Base-by-base conservation (phyloP, 2,329 filamentous ascomycete species). In the Myriangium duriaei region DNA sequence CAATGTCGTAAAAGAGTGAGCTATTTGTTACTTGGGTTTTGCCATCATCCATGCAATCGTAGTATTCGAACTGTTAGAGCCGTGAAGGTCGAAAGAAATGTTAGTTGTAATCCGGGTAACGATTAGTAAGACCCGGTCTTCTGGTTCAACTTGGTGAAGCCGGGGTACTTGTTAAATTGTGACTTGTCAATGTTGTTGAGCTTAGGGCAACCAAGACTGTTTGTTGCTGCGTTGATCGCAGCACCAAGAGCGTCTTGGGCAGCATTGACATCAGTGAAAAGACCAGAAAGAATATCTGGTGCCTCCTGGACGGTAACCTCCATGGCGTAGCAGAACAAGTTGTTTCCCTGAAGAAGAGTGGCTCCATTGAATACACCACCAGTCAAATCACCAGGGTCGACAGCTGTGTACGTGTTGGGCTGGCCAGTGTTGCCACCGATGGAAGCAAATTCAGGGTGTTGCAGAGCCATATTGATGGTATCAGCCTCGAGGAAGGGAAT, bases 261-360 rank as follows among this genome's bases (percentile, higher is more conserved):
- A 2, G 45, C 40, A 6, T 44, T 44, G 16, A 65, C 36, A 13
- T 56, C 52, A 1, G 46, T 44, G 35, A 64, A 59, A 4, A 67
- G 19, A 1, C 55, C 55, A 2, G 54, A 56, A 1, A 67, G 42
- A 0, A 64, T 46, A 48, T 67, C 65, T 1, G 67, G 67, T 1
- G 60, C 50, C 3, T 48, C 57, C 4, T 60, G 56, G 45, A 60
- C 51, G n/a, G 60, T 52, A 10, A 56, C 48, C 35, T 69, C 57
- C 18, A 60, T 55, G 6, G 48, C 56, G 41, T 65, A 63, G 43
- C 67, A 70, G 11, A 60, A 36, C 4, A 62, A 49, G 47, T 72
- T 69, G 52, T 71, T 67, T 10, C 63, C 65, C 38, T 71, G 42
- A 1, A 62, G 47, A 0, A 71, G 51, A 10, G 52, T 62, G 4